A percentile compares a stretch with the other conserved stretches of the same genome.
These are phyloP conservation scores for Wickerhamiella azyma DNA, from an alignment of 805 yeast genomes.

Conservation along the genomic window DNA sequence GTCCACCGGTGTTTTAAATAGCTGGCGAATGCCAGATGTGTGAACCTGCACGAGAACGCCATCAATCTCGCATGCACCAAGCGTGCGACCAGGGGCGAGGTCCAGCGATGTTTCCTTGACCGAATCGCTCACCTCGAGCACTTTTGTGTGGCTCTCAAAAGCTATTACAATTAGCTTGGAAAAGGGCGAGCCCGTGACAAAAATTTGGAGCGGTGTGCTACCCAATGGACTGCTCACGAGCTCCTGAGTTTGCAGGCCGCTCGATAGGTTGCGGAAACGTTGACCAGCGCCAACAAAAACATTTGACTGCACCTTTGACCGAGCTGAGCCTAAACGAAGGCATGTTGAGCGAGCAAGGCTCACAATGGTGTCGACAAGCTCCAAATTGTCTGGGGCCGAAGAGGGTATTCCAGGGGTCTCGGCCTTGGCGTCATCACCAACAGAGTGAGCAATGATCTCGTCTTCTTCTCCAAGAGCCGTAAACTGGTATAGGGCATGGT, in stretches of 20 bases:
- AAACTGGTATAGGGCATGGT: slow-evolving; percentile 63
- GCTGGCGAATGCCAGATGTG: slow-evolving; percentile 52
- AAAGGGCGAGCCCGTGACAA: slow-evolving; percentile 38
- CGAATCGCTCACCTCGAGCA: slow-evolving; percentile 63
- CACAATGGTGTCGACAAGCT: not conserved
- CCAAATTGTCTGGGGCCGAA: not conserved
- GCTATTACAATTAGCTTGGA: slow-evolving; percentile 58
- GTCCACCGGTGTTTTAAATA: slow-evolving; percentile 33
- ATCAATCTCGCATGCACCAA: slow-evolving; percentile 61
- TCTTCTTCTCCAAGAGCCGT: slow-evolving; percentile 55
- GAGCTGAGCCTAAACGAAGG: not conserved
- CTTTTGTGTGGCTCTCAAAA: slow-evolving; percentile 51
- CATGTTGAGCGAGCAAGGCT: not conserved
- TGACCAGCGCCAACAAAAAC: not conserved
- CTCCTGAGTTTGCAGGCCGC: slow-evolving; percentile 47
- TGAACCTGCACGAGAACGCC: slow-evolving; percentile 59
- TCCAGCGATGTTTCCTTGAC: slow-evolving; percentile 53
- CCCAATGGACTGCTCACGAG: slow-evolving; percentile 65
- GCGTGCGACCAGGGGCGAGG: slow-evolving; percentile 38
- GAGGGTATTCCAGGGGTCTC: slow-evolving; percentile 10
- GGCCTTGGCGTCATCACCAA: not conserved
- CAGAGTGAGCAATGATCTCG: not conserved
- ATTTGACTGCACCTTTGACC: slow-evolving; percentile 1
- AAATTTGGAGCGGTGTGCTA: slow-evolving; percentile 43
- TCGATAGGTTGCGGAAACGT: slow-evolving; percentile 34